Conservation (phyloP, 352 stramenopile species). For the Globisporangium perplexum region DNA sequence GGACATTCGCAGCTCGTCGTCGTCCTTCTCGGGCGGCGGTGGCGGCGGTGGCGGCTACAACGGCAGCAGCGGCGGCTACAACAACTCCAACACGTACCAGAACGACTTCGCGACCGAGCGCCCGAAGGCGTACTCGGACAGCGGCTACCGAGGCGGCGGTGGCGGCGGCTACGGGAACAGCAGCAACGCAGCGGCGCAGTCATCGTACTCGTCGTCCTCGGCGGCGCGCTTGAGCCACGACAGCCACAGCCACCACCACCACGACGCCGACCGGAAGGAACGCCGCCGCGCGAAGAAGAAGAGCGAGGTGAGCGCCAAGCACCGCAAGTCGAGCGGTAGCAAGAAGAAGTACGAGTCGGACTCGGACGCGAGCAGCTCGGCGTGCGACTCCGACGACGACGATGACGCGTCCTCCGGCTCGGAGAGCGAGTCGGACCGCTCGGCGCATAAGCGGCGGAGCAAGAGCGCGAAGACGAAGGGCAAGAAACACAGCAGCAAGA, state of each 20-base stretch:
- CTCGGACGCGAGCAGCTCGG: slow-evolving; percentile 14
- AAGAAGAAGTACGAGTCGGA: slow-evolving; percentile 10
- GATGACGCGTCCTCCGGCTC: slow-evolving; percentile 19
- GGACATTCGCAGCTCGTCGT: slow-evolving; percentile 51
- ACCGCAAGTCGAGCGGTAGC: slow-evolving; percentile 32
- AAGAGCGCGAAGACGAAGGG: slow-evolving; percentile 20
- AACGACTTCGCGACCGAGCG: slow-evolving; percentile 71
- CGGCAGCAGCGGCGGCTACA: slow-evolving; percentile 14
- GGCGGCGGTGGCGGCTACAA: slow-evolving; percentile 18
- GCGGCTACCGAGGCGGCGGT: slow-evolving; percentile 1
- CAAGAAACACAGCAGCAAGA: slow-evolving; percentile 30
- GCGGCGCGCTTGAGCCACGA: slow-evolving; percentile 2
- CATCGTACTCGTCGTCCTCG: slow-evolving; percentile 11
- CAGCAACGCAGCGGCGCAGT: background rate
- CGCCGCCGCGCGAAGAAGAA: slow-evolving; percentile 38
- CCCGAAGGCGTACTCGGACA: slow-evolving; percentile 47
- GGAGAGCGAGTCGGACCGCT: slow-evolving; percentile 19
- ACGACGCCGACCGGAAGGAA: slow-evolving; percentile 6
- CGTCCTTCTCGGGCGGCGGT: slow-evolving; percentile 21
- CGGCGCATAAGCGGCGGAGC: slow-evolving; percentile 3
- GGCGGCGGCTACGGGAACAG: slow-evolving; percentile 7
- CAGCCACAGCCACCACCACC: slow-evolving; percentile 9
- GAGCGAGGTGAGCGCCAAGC: slow-evolving; percentile 26
- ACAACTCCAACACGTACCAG: slow-evolving; percentile 33
- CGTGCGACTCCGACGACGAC: slow-evolving; percentile 13